Conservation (phyloP, 2,329 filamentous ascomycete species). For the Apiospora aurea region DNA sequence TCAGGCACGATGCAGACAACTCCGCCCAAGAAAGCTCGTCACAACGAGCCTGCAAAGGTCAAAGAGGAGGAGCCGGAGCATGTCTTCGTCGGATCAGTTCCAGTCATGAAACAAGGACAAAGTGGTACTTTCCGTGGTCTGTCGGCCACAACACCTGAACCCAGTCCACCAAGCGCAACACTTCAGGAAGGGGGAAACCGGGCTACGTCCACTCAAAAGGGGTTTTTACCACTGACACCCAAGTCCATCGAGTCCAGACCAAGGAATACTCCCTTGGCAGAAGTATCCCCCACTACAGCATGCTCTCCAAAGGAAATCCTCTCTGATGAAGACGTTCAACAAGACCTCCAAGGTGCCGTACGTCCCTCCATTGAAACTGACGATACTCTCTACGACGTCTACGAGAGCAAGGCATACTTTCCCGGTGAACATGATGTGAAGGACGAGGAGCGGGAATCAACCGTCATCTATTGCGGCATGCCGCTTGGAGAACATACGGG, state of each 20-base stretch:
- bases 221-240: background rate
- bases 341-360: background rate
- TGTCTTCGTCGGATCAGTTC: background rate
- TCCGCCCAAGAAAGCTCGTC: background rate
- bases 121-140: background rate
- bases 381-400: background rate
- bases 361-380: slow-evolving; percentile 6
- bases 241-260: slow-evolving; percentile 3
- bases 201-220: background rate
- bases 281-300: background rate
- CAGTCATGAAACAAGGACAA: background rate
- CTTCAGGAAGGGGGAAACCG: background rate
- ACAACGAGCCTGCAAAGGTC: background rate
- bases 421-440: background rate
- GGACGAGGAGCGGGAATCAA: background rate
- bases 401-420: background rate
- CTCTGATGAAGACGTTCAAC: background rate
- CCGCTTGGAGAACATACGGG: background rate
- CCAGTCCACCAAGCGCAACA: background rate
- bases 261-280: background rate
- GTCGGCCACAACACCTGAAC: background rate
- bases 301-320: background rate
- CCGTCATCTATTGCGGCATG: background rate
- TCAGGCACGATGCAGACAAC: background rate
- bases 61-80: background rate